Evolutionary conservation across 257 asterid species (phyloP), one percentile per base, ranked within the genome.

Genomic region (Fraxinus anomala): DNA sequence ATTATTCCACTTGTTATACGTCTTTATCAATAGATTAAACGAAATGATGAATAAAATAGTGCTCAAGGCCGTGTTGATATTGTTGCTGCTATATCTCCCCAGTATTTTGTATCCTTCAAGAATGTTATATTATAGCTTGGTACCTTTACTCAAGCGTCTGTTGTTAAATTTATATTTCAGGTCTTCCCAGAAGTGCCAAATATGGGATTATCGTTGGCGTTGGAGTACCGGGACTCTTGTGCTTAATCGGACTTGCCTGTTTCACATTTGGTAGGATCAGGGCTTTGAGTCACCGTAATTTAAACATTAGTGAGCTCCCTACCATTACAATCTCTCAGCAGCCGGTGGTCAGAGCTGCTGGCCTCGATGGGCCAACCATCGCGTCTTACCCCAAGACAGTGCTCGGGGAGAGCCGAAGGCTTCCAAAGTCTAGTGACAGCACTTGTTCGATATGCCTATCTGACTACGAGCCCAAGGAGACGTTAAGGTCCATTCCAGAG

Each of bases 401-500:
- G 77, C 81, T 92, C 0, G 99, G 99, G 36, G 97, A 88, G 40
- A 94, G 97, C 44, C 74, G 88, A 0, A 88, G 96, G 12, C 86
- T 92, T 0, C 99, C 97, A 0, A 78, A 90, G 51, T 76, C 90
- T 3, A 79, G 76, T 4, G 94, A 92, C 2, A 79, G 82, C 19
- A 83, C 89, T 31, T 94, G 99, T 9, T 88, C 98, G 0, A 94
- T 94, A 73, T 94, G 99, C 82, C 74, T 94, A 17, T 77, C 89
- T 0, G 98, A 92, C 44, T 94, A 91, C 72, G 79, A 87, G 66
- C 86, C 99, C 0, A 90, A 88, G 72, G 98, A 94, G 79, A 89
- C 84, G 0, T 34, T 92, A 11, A 87, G 95, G 34, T 89, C 88
- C 24, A 85, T 94, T 42, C 99, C 99, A 0, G 95, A 88, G 13